Conservation (phyloP, 108 stramenopile species). For the Pseudonitzschia multiseries region DNA sequence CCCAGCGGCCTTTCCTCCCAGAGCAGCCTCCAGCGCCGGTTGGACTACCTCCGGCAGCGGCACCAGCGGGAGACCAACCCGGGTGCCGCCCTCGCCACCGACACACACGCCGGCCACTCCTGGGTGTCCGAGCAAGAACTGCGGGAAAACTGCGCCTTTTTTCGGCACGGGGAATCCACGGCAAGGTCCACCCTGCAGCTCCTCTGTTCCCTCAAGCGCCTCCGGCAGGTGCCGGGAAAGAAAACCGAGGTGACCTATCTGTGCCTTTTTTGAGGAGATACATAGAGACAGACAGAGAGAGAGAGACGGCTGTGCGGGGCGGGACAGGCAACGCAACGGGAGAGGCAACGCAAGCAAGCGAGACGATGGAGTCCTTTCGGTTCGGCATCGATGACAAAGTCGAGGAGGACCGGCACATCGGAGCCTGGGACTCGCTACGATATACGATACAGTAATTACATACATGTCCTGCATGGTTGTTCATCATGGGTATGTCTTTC, state of each 20-base stretch:
- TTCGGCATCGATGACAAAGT: too few species aligned
- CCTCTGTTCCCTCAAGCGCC: slow-evolving; percentile 41
- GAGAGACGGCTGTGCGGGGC: too few species aligned
- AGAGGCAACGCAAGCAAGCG: too few species aligned
- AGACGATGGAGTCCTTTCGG: too few species aligned
- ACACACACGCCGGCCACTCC: slow-evolving; percentile 21
- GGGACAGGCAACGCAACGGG: neutral
- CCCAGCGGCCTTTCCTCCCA: too few species aligned
- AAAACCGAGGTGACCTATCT: slow-evolving; percentile 32
- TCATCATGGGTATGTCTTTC: too few species aligned
- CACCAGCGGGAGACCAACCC: neutral
- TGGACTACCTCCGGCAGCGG: neutral
- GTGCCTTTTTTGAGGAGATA: slow-evolving; percentile 13
- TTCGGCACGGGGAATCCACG: slow-evolving; percentile 55
- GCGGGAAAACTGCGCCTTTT: slow-evolving; percentile 55
- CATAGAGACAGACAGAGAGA: too few species aligned
- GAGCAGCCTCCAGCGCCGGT: slow-evolving; percentile 14
- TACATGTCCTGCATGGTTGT: too few species aligned
- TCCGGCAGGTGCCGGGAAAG: slow-evolving; percentile 47
- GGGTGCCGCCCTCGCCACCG: slow-evolving; percentile 5
- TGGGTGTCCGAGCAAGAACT: slow-evolving; percentile 52
- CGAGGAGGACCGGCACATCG: too few species aligned
- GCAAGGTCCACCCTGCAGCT: slow-evolving; percentile 44
- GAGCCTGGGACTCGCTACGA: too few species aligned
- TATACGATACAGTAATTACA: too few species aligned